Evolutionary conservation across 805 yeast genomes (phyloP), one percentile per base, ranked within the genome.

Genomic region (Scheffersomyces stipitis): DNA sequence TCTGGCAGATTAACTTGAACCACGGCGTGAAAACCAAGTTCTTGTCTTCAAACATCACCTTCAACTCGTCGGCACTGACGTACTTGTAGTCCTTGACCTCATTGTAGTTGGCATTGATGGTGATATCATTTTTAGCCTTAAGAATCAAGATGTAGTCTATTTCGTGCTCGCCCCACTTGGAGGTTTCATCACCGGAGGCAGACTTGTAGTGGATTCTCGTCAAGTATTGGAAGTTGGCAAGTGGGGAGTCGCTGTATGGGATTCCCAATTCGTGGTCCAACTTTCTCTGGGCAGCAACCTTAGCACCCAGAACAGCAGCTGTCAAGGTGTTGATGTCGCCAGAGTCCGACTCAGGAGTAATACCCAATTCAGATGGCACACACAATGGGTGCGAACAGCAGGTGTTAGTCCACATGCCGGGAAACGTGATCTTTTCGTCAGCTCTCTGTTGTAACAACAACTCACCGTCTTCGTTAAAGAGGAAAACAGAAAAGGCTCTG

Each of bases 341-440:
- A 3, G 46, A 47, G 3, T 32, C 24, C 4, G 43, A 32, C 4
- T 32, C 31, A 3, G 44, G 30, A 15, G 39, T 37, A 14, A 59
- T 37, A 8, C 97, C 97, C 56, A 89, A 69, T 62, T 93, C 99
- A 26, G 78, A 68, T 26, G 81, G 75, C 24, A 88, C 78, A 37
- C 96, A 88, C 36, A 93, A 71, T 7, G 99, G 99, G 60, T 93
- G 99, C 1, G 98, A 90, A 62, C 99, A 93, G 66, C 99, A 93
- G 2, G 99, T 93, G 62, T 93, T 93, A 17, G 99, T 93, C 99
- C 99, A 93, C 83, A 90, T 81, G 40, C 80, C 80, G 1, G 98
- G 95, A 64, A 93, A 93, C 1, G 99, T 93, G 66, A 93, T 93
- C 62, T 93, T 93, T 60, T 93, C 98, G 33, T 81, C 80, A 0